phyloP scores from a whole-genome alignment of 2,329 filamentous ascomycete genomes.

The Aspergillus udagawae region DNA sequence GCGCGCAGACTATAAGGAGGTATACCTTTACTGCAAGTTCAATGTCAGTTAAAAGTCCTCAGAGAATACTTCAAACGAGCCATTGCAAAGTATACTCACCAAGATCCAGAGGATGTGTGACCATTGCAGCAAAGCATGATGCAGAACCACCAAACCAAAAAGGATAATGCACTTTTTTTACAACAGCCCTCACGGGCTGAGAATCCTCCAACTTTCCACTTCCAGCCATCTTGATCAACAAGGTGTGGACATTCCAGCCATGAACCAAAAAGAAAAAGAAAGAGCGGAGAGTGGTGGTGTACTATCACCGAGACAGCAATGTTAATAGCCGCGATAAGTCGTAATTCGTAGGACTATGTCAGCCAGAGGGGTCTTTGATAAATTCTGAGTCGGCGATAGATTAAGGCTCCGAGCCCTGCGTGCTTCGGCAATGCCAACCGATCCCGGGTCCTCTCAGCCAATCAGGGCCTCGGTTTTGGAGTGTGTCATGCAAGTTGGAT shows the following conservation, averaged over 20 bases:
- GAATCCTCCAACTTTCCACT: constrained; percentile 30
- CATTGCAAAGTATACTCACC: constrained; percentile 52
- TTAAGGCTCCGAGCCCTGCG: constrained; percentile 29
- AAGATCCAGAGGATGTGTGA: constrained; percentile 91
- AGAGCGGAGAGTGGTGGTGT: constrained; percentile 17
- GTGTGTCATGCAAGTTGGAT: constrained; percentile 9
- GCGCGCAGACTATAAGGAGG: neutral
- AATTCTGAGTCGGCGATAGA: constrained; percentile 29
- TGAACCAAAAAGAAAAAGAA: constrained; percentile 8
- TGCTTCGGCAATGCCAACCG: constrained; percentile 16
- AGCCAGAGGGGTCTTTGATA: constrained; percentile 5
- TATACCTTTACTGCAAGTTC: constrained; percentile 52
- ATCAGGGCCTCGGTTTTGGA: constrained; percentile 29
- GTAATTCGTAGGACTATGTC: neutral
- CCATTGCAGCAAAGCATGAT: constrained; percentile 82
- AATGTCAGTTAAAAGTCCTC: constrained; percentile 16
- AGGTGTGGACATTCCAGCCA: constrained; percentile 17
- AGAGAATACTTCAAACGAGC: neutral
- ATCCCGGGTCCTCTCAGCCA: constrained; percentile 18
- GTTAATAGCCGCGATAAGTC: neutral
- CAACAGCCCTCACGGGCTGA: constrained; percentile 19
- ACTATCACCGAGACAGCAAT: neutral
- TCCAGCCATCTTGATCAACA: constrained; percentile 31
- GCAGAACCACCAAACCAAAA: constrained; percentile 98
- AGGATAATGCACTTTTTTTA: constrained; percentile 57